Base-by-base conservation (phyloP, 2,329 filamentous ascomycete species). In the Fusarium sp. region DNA sequence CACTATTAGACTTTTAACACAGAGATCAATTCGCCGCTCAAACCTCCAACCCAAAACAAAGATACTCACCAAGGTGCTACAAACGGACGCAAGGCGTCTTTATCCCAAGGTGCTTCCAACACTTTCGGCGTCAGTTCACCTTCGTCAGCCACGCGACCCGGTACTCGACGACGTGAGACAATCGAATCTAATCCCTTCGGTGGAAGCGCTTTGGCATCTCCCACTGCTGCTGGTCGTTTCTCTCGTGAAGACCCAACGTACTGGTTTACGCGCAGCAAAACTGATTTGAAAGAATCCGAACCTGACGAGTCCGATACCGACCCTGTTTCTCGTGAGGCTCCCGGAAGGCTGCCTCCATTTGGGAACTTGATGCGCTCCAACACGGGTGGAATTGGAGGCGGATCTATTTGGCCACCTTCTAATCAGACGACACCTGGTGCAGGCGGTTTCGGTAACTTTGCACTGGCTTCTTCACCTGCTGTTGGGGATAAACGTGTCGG, bases 1-100 rank as follows among this genome's bases (percentile, higher is more conserved):
- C 35, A 32, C 22, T 56, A 41, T 43, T 78, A 97, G 91, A 83
- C 92, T 67, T 97, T 97, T 79, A 81, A 88, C 50, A 88, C 87
- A 50, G 96, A 96, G 68, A 94, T 99, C 76, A 99, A 98, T 78
- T 97, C 96, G 35, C 92, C 94, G 33, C 83, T 97, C 71, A 98
- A 98, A 80, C 91, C 92, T 10, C 92, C 92, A 20, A 87, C 89
- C 32, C 91, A 92, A 75, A 95, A 92, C 62, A 89, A 90, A 72
- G 85, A 88, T 41, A 82, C 88, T 81, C 78, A 84, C 77, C 77
- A 85, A 78, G 78, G 85, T 79, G 78, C 86, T 77, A 84, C 84
- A 13, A 90, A 91, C 56, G 87, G 90, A 48, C 92, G 95, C 58
- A 97, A 97, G 81, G 84, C 89, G 17, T 97, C 94, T 1, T 80